Percentiles rank a stretch among this genome's conserved stretches.
Evolutionary conservation across 2,329 filamentous ascomycete genomes (phyloP).

Genomic region (Colletotrichum aenigma): DNA sequence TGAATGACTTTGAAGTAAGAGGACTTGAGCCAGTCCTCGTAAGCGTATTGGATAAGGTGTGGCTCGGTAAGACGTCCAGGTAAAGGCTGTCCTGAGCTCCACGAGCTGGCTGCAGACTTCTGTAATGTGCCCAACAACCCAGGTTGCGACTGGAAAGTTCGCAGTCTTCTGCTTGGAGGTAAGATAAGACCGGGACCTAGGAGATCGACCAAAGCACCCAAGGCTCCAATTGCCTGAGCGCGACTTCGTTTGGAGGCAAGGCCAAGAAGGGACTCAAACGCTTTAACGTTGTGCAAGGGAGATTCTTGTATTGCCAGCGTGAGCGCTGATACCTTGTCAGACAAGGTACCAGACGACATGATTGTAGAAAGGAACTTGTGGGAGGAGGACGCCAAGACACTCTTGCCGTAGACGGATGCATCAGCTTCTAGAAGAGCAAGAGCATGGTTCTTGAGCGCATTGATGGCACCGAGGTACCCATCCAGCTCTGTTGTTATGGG

Average conservation of each 20-base stretch:
- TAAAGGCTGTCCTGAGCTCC: slow-evolving; percentile 72
- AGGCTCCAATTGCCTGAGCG: slow-evolving; percentile 89
- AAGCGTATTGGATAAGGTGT: slow-evolving; percentile 88
- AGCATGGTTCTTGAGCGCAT: slow-evolving; percentile 70
- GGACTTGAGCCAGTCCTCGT: slow-evolving; percentile 94
- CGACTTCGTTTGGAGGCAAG: slow-evolving; percentile 94
- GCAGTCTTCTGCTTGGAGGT: slow-evolving; percentile 80
- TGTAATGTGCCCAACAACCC: slow-evolving; percentile 75
- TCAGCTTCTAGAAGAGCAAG: slow-evolving; percentile 78
- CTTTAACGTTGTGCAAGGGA: slow-evolving; percentile 88
- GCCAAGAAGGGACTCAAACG: slow-evolving; percentile 81
- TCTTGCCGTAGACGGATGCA: slow-evolving; percentile 73
- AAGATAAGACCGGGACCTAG: slow-evolving; percentile 87
- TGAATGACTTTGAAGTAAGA: slow-evolving; percentile 94
- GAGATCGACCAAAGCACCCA: slow-evolving; percentile 92
- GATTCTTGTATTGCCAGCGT: slow-evolving; percentile 96
- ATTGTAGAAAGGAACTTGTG: slow-evolving; percentile 97
- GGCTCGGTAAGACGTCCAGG: slow-evolving; percentile 75
- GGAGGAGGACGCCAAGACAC: slow-evolving; percentile 80
- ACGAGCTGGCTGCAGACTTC: slow-evolving; percentile 58
- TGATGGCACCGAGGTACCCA: slow-evolving; percentile 47
- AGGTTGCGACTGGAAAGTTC: slow-evolving; percentile 80
- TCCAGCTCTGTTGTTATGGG: slow-evolving; percentile 49
- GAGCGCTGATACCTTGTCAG: slow-evolving; percentile 94
- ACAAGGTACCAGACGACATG: slow-evolving; percentile 94